Evolutionary conservation across 106 monocot genomes (phyloP), one percentile per base, ranked within the genome.

Genomic region (Vanilla planifolia): DNA sequence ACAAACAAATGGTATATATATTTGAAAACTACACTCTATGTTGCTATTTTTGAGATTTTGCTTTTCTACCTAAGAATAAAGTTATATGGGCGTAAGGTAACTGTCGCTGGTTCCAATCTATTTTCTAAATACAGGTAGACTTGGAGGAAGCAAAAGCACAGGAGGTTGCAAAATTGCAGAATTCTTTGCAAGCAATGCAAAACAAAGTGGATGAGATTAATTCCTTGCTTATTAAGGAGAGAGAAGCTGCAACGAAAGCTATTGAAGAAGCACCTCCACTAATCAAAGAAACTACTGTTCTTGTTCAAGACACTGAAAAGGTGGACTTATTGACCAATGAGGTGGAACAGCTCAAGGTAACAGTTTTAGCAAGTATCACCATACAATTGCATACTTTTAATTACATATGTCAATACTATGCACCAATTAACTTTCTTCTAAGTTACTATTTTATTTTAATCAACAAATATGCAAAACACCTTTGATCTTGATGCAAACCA

Each of bases 71-170:
- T n/a, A n/a, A n/a, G n/a, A n/a, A n/a, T 6, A 17, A 53, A 53
- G 21, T 32, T 22, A 4, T 14, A 32, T 7, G 27, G 32, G 42
- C 2, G 51, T 41, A 34, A 43, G 9, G 5, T 37, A 45, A 61
- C 21, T 21, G 15, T 63, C 10, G 48, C 48, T 1, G 27, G 33
- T 65, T 40, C 23, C 19, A 24, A 41, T 55, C 0, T 9, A 42
- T 36, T 45, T 28, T 66, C 29, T 62, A 43, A n/a, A 50, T 68
- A 48, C 75, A 88, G 87, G 71, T 73, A 28, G 82, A 82, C 44
- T 48, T 83, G 61, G 87, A 88, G 79, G 87, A 88, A 72, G 71
- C 86, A 59, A 87, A 87, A 69, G 78, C 48, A 33, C 85, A 87
- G 67, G 78, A 79, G 52, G 73, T 82, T 47, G 62, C 72, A 37